These are phyloP conservation scores for Aspergillus sparsus DNA, from an alignment of 495 filamentous ascomycete species.

Conservation along the genomic window DNA sequence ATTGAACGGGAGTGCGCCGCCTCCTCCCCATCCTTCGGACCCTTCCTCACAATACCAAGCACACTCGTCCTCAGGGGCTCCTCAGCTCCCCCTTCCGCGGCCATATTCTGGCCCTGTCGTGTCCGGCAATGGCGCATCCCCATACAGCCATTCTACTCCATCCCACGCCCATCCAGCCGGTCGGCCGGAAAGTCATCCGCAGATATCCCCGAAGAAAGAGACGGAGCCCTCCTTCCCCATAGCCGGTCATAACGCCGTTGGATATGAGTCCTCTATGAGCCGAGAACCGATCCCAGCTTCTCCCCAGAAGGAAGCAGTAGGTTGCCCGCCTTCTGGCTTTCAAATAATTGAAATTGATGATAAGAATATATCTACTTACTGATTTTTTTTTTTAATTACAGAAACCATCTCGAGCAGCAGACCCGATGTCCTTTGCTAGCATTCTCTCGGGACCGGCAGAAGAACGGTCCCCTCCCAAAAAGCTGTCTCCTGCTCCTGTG, in stretches of 20 bases:
- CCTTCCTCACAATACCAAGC: slow-evolving; percentile 47
- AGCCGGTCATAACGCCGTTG: slow-evolving; percentile 33
- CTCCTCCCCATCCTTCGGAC: slow-evolving; percentile 46
- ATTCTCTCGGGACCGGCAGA: slow-evolving; percentile 72
- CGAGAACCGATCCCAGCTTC: slow-evolving; percentile 37
- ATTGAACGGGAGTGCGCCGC: slow-evolving; percentile 53
- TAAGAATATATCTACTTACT: neutral
- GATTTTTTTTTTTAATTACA: slow-evolving; percentile 28
- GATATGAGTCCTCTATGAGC: slow-evolving; percentile 34
- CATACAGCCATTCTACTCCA: slow-evolving; percentile 41
- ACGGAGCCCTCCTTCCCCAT: slow-evolving; percentile 41
- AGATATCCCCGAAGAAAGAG: slow-evolving; percentile 45
- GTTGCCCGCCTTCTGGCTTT: slow-evolving; percentile 14
- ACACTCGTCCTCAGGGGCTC: slow-evolving; percentile 36
- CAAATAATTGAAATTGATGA: neutral
- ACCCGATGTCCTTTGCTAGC: slow-evolving; percentile 90
- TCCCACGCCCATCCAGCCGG: slow-evolving; percentile 51
- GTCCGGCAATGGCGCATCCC: slow-evolving; percentile 40
- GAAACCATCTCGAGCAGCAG: slow-evolving; percentile 66
- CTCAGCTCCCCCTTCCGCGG: slow-evolving; percentile 41
- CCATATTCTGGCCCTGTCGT: slow-evolving; percentile 48
- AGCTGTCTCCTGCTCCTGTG: slow-evolving; percentile 37
- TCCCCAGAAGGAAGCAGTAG: slow-evolving; percentile 44
- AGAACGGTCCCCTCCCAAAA: slow-evolving; percentile 52
- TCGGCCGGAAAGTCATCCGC: slow-evolving; percentile 45